Evolutionary conservation across 176 grass and related monocot genomes (phyloP), one percentile per base, ranked within the genome.

Genomic region (Oryza meyeriana): DNA sequence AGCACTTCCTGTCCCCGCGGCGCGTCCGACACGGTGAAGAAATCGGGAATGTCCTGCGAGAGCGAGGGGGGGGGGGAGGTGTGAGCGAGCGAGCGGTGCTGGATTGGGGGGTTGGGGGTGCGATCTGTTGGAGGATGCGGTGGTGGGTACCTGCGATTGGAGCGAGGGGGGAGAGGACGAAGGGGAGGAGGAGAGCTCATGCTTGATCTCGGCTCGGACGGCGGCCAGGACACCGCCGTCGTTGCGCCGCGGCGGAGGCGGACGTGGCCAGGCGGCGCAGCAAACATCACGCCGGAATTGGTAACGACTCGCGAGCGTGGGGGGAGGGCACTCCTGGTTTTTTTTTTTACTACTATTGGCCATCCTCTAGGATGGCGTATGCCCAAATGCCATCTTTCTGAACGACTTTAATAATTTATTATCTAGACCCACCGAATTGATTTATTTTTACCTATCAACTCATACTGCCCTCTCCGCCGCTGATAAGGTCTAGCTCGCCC

Each of bases 1-100:
- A 97, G 78, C 67, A 94, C 50, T 20, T 92, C 94, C 62, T 90
- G 87, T 34, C 72, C 86, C 10, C 70, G 76, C 11, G 80, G 85
- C 6, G 50, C 45, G 33, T 90, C 88, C 9, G 79, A 84, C 24
- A 90, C 89, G 38, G 89, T 5, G 27, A 47, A 55, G 85, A 97
- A 97, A 10, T 52, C 87, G 1, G 18, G 24, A 2, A 48, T 30
- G 26, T 61, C 87, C 92, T 97, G 57, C 44, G n/a, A 61, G 45
- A 11, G 36, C n/a, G 64, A 13, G 1, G 24, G 7, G 6, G 20
- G 28, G 30, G 40, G n/a, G 7, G 6, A 14, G 28, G 30, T 34
- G n/a, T 16, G 32, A 42, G 11, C 12, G 61, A 44, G 29, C 52
- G 33, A 32, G 68, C 10, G 75, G 2, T 5, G 5, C 14, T 4